Evolutionary conservation across 495 filamentous ascomycete genomes (phyloP).

Genomic region (Lasiosphaeris hirsuta): DNA sequence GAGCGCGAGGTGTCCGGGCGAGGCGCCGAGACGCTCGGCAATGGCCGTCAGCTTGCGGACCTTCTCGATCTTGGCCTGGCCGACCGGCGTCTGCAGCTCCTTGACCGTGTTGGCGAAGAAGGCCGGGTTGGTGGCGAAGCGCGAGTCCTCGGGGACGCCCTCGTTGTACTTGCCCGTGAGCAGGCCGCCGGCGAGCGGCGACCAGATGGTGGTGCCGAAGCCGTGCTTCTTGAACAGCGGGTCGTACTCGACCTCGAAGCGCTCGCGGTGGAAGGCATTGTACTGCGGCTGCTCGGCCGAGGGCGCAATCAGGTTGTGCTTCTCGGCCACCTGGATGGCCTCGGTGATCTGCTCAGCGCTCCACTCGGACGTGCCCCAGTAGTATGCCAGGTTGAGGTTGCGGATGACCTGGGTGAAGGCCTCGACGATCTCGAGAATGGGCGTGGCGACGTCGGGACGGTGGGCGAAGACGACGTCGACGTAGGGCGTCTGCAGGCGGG

Average conservation of each 20-base stretch:
- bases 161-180: constrained; percentile 82
- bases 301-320: constrained; percentile 73
- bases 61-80: constrained; percentile 42
- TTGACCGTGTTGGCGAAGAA: constrained; percentile 39
- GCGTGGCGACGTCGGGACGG: constrained; percentile 75
- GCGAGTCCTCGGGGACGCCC: constrained; percentile 54
- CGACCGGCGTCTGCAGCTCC: constrained; percentile 29
- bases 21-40: constrained; percentile 62
- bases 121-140: constrained; percentile 46
- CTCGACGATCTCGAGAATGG: constrained; percentile 83
- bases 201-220: constrained; percentile 69
- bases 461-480: constrained; percentile 85
- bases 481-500: constrained; percentile 67
- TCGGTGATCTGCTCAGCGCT: constrained; percentile 73
- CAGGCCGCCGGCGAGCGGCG: constrained; percentile 65
- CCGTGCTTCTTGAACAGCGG: constrained; percentile 60
- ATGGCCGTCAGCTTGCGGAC: constrained; percentile 52
- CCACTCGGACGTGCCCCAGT: constrained; percentile 94
- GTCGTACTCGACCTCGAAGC: constrained; percentile 73
- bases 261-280: constrained; percentile 69
- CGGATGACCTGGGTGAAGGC: constrained; percentile 80
- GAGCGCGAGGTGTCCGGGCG: constrained; percentile 58
- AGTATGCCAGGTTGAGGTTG: constrained; percentile 69
- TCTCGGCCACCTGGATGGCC: constrained; percentile 71
- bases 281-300: constrained; percentile 84